Evolutionary conservation across 2,329 filamentous ascomycete genomes (phyloP), one percentile per base, ranked within the genome.

Genomic region (Diplodia intermedia): DNA sequence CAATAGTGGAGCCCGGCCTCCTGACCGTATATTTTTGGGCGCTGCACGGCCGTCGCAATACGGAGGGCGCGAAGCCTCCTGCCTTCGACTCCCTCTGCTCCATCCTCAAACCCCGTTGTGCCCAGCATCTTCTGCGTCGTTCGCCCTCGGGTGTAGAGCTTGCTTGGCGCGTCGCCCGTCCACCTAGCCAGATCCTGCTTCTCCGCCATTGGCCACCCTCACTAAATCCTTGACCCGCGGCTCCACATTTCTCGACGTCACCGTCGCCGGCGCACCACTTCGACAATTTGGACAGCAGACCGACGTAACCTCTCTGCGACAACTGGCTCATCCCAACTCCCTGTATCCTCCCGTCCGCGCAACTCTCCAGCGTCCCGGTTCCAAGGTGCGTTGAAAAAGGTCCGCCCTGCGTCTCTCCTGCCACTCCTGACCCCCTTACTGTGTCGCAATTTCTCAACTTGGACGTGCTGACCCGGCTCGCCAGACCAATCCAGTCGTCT

Each of bases 231-330:
- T 55, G 62, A 55, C 36, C 66, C 55, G 43, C 66, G 49, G 66
- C 65, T 67, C 66, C 66, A 67, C 66, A 54, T 31, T 67, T 67
- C 55, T 67, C 66, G 66, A 67, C 66, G 66, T 67, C 66, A 67
- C 66, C 20, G n/a, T 50, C 55, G 66, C 49, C 56, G 66, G 20
- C 40, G 40, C 31, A 63, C 47, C 60, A 52, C 47, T 23, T 63
- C 60, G 60, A 63, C 60, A 23, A 52, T 63, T 63, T 52, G 52
- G 36, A 52, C 47, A 26, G 47, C 18, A 26, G 40, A 20, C 47
- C 47, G n/a, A 20, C 60, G 29, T 40, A 63, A 38, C 20, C 60
- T 52, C n/a, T 20, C 18, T 26, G 43, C 50, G 52, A 43, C 60
- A 29, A 31, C 60, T 52, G 15, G 33, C 36, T 23, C 36, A 29